Evolutionary conservation across 129 eudicot genomes (phyloP).

Genomic region (Flaveria ramosissima): DNA sequence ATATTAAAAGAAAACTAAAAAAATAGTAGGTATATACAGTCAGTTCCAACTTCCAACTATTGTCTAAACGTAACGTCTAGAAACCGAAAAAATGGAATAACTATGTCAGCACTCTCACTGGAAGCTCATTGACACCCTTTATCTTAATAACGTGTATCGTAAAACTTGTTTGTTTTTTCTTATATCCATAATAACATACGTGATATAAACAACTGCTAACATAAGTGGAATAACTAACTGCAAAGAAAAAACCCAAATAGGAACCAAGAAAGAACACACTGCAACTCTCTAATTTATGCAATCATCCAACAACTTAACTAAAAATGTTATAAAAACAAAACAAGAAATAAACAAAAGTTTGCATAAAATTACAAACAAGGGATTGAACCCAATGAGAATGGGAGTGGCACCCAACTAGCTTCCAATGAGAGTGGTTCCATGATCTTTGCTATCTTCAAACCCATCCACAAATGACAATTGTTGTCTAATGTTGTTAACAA

Average conservation of each 20-base stretch:
- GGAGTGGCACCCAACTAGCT: slow-evolving; percentile 33
- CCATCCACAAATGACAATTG: slow-evolving; percentile 46
- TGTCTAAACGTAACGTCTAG: no score
- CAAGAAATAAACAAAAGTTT: slow-evolving; percentile 10
- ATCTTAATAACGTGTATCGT: no score
- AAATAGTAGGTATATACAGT: no score
- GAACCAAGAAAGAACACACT: not conserved
- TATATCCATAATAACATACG: no score
- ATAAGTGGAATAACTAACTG: not conserved
- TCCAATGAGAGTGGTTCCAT: slow-evolving; percentile 55
- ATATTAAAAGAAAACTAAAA: no score
- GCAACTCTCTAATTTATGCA: slow-evolving; percentile 35
- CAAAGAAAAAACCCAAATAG: slow-evolving; percentile 1
- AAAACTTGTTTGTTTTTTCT: no score
- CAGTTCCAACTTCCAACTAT: no score
- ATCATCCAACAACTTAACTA: slow-evolving; percentile 18
- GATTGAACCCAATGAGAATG: not conserved
- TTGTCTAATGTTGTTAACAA: slow-evolving; percentile 63
- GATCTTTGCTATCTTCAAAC: slow-evolving; percentile 57
- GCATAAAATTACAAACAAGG: slow-evolving; percentile 30
- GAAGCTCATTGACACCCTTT: no score
- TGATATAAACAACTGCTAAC: not conserved
- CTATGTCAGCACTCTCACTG: no score
- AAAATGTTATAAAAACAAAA: not conserved
- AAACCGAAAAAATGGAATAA: no score